These are phyloP conservation scores for Primulina tabacum DNA, from an alignment of 257 asterid genomes.

Conservation along the genomic window DNA sequence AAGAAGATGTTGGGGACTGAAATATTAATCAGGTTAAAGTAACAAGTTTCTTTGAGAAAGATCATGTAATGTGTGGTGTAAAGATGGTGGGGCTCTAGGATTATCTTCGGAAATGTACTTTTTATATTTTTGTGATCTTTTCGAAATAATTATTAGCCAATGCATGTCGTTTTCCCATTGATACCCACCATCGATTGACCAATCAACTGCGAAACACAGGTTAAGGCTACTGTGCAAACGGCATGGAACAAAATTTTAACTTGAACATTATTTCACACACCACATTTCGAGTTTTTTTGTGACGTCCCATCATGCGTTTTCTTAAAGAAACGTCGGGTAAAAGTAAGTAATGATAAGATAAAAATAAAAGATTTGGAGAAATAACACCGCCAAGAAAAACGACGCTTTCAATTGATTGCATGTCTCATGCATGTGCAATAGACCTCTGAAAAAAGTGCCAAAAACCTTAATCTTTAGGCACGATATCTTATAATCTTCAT, in stretches of 20 bases:
- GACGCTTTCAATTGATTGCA: background rate
- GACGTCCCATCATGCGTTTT: no score
- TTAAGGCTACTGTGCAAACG: background rate
- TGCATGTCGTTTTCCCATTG: conserved; percentile 36
- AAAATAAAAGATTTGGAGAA: background rate
- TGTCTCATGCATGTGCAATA: background rate
- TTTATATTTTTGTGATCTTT: conserved; percentile 32
- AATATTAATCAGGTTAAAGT: conserved; percentile 29
- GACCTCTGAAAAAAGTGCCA: background rate
- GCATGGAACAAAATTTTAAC: background rate
- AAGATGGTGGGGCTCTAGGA: conserved; percentile 40
- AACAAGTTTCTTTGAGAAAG: conserved; percentile 36
- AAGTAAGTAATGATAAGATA: no score
- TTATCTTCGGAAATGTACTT: conserved; percentile 36
- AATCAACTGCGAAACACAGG: background rate
- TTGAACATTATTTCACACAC: no score
- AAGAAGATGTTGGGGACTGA: conserved; percentile 25
- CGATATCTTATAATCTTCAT: background rate
- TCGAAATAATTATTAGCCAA: conserved; percentile 22
- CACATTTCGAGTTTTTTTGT: no score
- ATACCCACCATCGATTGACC: conserved; percentile 21
- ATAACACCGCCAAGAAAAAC: background rate
- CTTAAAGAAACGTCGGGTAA: background rate
- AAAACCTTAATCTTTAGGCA: background rate
- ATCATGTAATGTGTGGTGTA: conserved; percentile 18